Evolutionary conservation across 169 alveolate genomes (phyloP).

Genomic region (Plasmodium sp.): DNA sequence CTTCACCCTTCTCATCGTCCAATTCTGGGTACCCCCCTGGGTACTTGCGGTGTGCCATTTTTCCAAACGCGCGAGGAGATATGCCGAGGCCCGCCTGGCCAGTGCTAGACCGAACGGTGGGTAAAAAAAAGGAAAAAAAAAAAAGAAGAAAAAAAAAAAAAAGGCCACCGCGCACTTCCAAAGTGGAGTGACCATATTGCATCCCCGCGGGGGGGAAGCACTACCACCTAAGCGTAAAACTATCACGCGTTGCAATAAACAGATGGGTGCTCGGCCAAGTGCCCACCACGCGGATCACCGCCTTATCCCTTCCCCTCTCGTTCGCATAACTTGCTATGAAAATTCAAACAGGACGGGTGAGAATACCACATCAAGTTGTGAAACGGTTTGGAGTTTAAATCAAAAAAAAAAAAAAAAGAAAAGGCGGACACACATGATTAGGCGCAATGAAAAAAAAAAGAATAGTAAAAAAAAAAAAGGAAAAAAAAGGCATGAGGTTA

Average conservation of each 20-base stretch:
- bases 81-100: neutral
- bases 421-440: neutral
- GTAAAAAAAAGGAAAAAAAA: neutral
- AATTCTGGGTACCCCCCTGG: neutral
- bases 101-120: neutral
- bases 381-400: neutral
- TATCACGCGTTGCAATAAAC: neutral
- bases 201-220: neutral
- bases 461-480: neutral
- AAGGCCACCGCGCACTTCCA: neutral
- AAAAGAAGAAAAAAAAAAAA: no score
- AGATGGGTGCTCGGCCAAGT: neutral
- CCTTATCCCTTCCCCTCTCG: neutral
- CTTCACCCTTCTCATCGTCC: neutral
- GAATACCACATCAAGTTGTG: neutral
- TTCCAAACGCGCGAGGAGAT: neutral
- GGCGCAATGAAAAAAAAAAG: neutral
- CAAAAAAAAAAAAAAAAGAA: no score
- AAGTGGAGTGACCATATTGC: neutral
- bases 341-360: neutral
- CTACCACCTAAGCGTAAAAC: neutral
- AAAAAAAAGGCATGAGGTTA: neutral
- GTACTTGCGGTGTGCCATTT: neutral
- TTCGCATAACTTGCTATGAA: neutral
- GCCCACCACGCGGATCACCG: neutral